Conservation (phyloP, 257 asterid species). For the Buddleja alternifolia region DNA sequence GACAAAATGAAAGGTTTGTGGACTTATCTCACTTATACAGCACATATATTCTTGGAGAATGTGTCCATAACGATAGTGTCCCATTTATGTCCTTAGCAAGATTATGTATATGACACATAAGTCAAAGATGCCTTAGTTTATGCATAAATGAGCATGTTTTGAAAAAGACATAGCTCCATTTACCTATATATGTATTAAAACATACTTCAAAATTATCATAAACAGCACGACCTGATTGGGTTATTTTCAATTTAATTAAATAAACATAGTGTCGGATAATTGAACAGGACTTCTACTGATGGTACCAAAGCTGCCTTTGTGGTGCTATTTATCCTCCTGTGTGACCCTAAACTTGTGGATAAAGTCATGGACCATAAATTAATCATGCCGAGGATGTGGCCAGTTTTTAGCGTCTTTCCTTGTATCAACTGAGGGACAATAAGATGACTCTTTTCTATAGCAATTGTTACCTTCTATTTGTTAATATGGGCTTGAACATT, state of each 20-base stretch:
- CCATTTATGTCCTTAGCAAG: too few relatives aligned
- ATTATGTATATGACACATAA: neutral
- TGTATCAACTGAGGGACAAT: neutral
- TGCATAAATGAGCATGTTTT: neutral
- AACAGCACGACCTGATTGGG: too few relatives aligned
- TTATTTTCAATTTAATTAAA: too few relatives aligned
- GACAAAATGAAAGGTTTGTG: neutral
- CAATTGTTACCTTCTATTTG: neutral
- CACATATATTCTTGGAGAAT: conserved; percentile 10
- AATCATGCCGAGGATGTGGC: neutral
- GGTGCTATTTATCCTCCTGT: neutral
- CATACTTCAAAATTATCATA: neutral
- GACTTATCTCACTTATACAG: neutral
- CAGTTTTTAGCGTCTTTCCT: neutral
- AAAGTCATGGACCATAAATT: neutral
- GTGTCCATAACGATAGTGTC: neutral
- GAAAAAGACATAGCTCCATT: neutral
- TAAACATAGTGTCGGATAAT: neutral
- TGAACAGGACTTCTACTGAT: neutral
- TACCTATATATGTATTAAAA: neutral
- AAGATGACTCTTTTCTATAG: neutral
- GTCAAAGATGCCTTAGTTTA: neutral
- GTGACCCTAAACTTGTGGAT: conserved; percentile 3
- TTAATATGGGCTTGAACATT: neutral
- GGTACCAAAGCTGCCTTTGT: neutral